Percentiles rank a stretch among this genome's conserved stretches.
These are phyloP conservation scores for Polygonum maritimum DNA, from an alignment of 148 eudicot genomes.

Conservation along the genomic window DNA sequence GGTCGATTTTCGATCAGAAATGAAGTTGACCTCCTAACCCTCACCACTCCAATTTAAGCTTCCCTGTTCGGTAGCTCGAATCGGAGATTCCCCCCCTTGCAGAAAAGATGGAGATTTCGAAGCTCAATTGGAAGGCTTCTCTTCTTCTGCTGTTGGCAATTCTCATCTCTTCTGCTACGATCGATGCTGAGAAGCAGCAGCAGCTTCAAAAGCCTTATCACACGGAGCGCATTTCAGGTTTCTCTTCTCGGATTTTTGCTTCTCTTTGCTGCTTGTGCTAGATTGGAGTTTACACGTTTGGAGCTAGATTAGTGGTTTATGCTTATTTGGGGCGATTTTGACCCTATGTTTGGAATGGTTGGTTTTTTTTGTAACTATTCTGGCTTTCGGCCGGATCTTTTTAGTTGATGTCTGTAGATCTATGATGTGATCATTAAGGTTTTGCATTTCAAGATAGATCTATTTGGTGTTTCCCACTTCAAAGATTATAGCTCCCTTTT, in stretches of 20 bases:
- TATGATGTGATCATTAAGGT: not conserved
- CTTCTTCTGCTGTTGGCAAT: conserved; percentile 5
- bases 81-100: not conserved
- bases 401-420: not conserved
- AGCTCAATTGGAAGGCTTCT: not conserved
- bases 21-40: conserved; percentile 10
- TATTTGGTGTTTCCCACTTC: not conserved
- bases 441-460: not conserved
- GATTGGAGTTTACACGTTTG: not conserved
- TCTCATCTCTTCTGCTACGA: not conserved
- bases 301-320: not conserved
- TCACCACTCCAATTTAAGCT: conserved; percentile 1
- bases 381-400: not conserved
- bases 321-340: not conserved
- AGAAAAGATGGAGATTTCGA: conserved; percentile 4
- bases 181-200: conserved; percentile 4
- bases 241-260: not conserved
- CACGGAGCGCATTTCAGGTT: conserved; percentile 43
- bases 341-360: conserved; percentile 9
- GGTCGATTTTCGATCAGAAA: conserved; percentile 9
- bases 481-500: not conserved
- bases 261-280: not conserved
- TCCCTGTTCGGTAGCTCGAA: not conserved
- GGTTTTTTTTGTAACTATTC: not conserved
- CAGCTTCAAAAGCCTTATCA: conserved; percentile 22